phyloP scores from a whole-genome alignment of 2,329 filamentous ascomycete genomes.

The Aspergillus caelatus region DNA sequence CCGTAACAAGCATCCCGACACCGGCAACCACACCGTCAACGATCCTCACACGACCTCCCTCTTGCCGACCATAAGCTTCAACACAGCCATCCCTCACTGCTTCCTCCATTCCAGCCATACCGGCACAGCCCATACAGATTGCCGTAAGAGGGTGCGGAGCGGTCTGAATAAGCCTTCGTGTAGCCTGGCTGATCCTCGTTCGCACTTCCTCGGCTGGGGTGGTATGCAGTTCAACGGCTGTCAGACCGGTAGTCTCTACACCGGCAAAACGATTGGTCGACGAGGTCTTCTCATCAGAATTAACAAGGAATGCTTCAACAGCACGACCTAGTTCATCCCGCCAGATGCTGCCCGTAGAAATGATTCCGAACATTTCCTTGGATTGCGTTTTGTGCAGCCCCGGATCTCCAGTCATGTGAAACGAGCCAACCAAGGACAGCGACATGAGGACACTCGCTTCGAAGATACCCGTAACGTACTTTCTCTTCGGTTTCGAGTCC shows the following conservation, averaged over 20 bases:
- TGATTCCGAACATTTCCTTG: slow-evolving; percentile 71
- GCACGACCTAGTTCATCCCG: slow-evolving; percentile 70
- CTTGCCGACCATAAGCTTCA: slow-evolving; percentile 63
- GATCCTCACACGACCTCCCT: slow-evolving; percentile 65
- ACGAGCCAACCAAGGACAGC: slow-evolving; percentile 56
- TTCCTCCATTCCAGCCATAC: slow-evolving; percentile 83
- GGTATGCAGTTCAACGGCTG: slow-evolving; percentile 77
- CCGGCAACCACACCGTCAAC: slow-evolving; percentile 67
- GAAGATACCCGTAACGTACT: slow-evolving; percentile 79
- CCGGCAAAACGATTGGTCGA: slow-evolving; percentile 67
- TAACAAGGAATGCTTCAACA: slow-evolving; percentile 66
- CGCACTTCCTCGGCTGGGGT: slow-evolving; percentile 66
- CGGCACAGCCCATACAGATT: slow-evolving; percentile 84
- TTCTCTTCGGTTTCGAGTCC: slow-evolving; percentile 36
- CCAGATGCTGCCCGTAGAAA: slow-evolving; percentile 87
- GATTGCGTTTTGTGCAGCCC: slow-evolving; percentile 42
- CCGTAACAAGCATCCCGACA: slow-evolving; percentile 37
- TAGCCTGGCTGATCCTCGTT: slow-evolving; percentile 69
- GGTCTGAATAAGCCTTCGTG: slow-evolving; percentile 63
- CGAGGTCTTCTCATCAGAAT: slow-evolving; percentile 34
- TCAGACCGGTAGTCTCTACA: slow-evolving; percentile 79
- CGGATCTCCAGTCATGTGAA: slow-evolving; percentile 28
- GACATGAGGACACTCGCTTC: slow-evolving; percentile 75
- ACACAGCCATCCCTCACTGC: slow-evolving; percentile 71
- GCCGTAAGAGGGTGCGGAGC: slow-evolving; percentile 58